Conservation (phyloP, 2,329 filamentous ascomycete species). For the Trichoderma gracile region DNA sequence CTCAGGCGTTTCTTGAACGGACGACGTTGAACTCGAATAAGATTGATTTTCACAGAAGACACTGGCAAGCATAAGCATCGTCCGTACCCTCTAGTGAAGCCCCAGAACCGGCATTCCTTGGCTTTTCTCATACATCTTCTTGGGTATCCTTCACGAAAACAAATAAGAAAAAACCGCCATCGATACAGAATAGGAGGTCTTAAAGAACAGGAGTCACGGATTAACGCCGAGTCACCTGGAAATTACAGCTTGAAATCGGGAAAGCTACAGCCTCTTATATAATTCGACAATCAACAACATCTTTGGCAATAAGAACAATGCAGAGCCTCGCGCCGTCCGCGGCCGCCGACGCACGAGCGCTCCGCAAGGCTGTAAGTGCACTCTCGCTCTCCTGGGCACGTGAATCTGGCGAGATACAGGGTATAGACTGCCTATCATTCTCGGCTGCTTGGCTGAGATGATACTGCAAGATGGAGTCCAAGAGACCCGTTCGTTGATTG, state of each 20-base stretch:
- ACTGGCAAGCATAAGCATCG: too few relatives aligned
- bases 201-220: not conserved
- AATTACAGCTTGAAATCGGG: not conserved
- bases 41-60: too few relatives aligned
- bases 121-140: not conserved
- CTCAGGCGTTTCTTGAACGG: too few relatives aligned
- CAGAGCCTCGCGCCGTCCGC: conserved; percentile 32
- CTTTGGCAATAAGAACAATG: conserved; percentile 7
- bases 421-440: not conserved
- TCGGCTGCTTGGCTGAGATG: not conserved
- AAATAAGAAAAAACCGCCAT: not conserved
- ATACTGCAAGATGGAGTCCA: not conserved
- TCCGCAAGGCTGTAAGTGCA: conserved; percentile 42
- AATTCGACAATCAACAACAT: not conserved
- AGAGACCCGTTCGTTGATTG: not conserved
- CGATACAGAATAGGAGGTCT: not conserved
- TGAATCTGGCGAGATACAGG: not conserved
- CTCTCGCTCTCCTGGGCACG: not conserved
- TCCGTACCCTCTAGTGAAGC: not conserved
- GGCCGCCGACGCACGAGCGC: conserved; percentile 41
- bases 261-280: not conserved
- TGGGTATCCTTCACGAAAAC: not conserved
- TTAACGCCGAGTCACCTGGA: too few relatives aligned
- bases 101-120: not conserved
- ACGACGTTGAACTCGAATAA: too few relatives aligned